Evolutionary conservation across 495 filamentous ascomycete genomes (phyloP).

Genomic region (Elaphomyces granulatus): DNA sequence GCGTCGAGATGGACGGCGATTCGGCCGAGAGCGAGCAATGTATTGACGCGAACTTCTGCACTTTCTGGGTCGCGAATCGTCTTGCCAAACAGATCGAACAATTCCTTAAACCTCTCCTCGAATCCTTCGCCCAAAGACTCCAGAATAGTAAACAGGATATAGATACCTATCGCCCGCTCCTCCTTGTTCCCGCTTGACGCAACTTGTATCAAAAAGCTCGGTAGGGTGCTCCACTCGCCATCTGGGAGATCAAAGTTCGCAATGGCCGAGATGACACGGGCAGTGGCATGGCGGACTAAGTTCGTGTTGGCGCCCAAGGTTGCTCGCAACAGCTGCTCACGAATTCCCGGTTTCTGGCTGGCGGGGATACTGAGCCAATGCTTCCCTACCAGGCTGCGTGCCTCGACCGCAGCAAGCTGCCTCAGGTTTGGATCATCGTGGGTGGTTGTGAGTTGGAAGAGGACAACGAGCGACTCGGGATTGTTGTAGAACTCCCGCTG

Average conservation of each 20-base stretch:
- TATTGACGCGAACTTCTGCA: constrained; percentile 84
- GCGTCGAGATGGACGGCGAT: constrained; percentile 76
- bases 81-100: constrained; percentile 71
- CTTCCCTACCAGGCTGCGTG: constrained; percentile 63
- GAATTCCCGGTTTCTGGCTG: constrained; percentile 59
- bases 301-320: constrained; percentile 62
- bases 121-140: constrained; percentile 72
- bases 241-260: constrained; percentile 76
- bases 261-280: constrained; percentile 75
- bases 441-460: constrained; percentile 70
- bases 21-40: constrained; percentile 81
- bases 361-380: constrained; percentile 58
- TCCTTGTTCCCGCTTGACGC: constrained; percentile 52
- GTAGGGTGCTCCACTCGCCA: constrained; percentile 73
- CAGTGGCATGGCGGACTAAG: constrained; percentile 69
- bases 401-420: constrained; percentile 83
- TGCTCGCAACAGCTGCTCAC: constrained; percentile 66
- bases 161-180: constrained; percentile 81
- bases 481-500: constrained; percentile 85
- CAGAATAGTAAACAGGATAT: constrained; percentile 81
- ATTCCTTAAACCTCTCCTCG: constrained; percentile 55
- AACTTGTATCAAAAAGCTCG: constrained; percentile 58
- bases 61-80: constrained; percentile 87
- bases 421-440: constrained; percentile 58
- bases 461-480: constrained; percentile 63